Percentiles rank a stretch among this genome's conserved stretches.
Evolutionary conservation across 768 basidiomycete species (phyloP).

Genomic region (Tephrocybe sp.): DNA sequence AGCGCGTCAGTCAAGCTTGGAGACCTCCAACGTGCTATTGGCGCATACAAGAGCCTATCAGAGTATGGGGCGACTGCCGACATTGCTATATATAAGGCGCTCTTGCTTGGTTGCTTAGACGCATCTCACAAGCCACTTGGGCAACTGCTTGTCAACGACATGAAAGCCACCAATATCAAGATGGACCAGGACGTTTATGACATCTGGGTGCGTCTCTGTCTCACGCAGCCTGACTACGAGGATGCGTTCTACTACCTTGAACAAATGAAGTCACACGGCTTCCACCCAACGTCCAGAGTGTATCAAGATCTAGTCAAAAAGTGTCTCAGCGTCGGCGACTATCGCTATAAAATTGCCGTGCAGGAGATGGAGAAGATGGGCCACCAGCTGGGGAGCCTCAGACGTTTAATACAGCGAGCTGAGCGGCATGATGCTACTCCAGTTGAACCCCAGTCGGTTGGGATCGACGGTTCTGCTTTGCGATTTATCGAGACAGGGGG

Average conservation of each 20-base stretch:
- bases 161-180: constrained; percentile 55
- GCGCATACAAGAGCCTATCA: constrained; percentile 65
- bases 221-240: constrained; percentile 74
- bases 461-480: constrained; percentile 26
- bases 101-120: constrained; percentile 64
- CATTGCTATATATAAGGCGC: constrained; percentile 65
- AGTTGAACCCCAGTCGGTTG: too few relatives aligned
- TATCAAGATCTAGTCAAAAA: constrained; percentile 64
- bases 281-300: constrained; percentile 50
- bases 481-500: constrained; percentile 36
- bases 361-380: constrained; percentile 72
- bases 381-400: constrained; percentile 34
- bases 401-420: constrained; percentile 5
- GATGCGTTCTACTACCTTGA: constrained; percentile 89
- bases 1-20: constrained; percentile 57
- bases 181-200: constrained; percentile 66
- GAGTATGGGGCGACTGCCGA: constrained; percentile 59
- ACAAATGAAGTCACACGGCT: constrained; percentile 72
- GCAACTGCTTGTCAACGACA: constrained; percentile 63
- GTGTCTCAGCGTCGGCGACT: constrained; percentile 57
- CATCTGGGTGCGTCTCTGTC: constrained; percentile 65
- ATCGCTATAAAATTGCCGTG: constrained; percentile 61
- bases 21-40: constrained; percentile 77
- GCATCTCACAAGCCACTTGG: constrained; percentile 66
- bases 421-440: too few relatives aligned